These are phyloP conservation scores for Saccharomycopsis capsularis DNA, from an alignment of 805 yeast species.

Conservation along the genomic window DNA sequence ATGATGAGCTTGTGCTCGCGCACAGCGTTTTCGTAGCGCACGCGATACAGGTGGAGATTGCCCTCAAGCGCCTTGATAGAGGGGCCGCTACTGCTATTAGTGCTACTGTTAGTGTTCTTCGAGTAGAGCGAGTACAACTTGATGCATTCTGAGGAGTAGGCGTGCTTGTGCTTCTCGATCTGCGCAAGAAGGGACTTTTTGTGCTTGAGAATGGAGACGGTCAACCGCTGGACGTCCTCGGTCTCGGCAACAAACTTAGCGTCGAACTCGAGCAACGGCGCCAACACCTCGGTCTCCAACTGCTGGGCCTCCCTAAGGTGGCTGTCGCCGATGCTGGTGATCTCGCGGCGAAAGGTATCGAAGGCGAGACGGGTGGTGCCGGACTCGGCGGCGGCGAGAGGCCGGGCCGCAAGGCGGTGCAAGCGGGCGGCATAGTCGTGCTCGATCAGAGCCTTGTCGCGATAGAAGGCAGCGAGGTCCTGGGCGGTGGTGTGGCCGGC, in stretches of 20 bases:
- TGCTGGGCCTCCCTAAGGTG: slow-evolving; percentile 48
- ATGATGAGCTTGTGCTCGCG: slow-evolving; percentile 47
- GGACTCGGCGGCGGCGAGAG: slow-evolving; percentile 46
- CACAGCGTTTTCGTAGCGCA: slow-evolving; percentile 53
- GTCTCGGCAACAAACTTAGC: slow-evolving; percentile 45
- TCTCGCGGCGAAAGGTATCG: slow-evolving; percentile 51
- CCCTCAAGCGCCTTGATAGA: slow-evolving; percentile 29
- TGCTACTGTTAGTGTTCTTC: slow-evolving; percentile 39
- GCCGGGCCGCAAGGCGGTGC: slow-evolving; percentile 41
- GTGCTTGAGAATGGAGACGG: slow-evolving; percentile 47
- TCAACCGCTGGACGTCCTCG: slow-evolving; percentile 49
- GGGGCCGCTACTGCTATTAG: slow-evolving; percentile 42
- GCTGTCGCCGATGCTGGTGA: slow-evolving; percentile 48
- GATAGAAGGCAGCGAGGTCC: slow-evolving; percentile 41
- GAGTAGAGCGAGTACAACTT: slow-evolving; percentile 62
- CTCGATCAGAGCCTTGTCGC: slow-evolving; percentile 55
- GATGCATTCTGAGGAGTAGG: slow-evolving; percentile 48
- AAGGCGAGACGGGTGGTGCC: slow-evolving; percentile 56
- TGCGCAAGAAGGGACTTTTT: slow-evolving; percentile 34
- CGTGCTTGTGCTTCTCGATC: slow-evolving; percentile 35
- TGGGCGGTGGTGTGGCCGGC: slow-evolving; percentile 54
- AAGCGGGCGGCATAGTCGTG: slow-evolving; percentile 62
- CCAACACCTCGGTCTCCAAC: slow-evolving; percentile 42
- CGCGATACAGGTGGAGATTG: slow-evolving; percentile 35
- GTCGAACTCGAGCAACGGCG: slow-evolving; percentile 47